Percentiles rank a stretch among this genome's conserved stretches.
Conservation (phyloP, 176 grass and related monocot genomes). For the Avena atlantica region DNA sequence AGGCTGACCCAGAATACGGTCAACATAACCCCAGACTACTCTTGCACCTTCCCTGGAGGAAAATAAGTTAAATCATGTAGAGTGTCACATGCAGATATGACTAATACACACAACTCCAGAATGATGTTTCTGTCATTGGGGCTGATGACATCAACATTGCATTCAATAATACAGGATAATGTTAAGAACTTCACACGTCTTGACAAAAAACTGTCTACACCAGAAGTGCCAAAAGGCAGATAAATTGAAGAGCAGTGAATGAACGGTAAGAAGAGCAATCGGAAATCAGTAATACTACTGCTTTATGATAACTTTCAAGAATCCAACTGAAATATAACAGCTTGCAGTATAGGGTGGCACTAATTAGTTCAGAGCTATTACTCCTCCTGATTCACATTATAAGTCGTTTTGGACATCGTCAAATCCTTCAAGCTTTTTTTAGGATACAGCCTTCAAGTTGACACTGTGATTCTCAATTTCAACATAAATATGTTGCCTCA, state of each 20-base stretch:
- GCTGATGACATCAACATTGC: constrained; percentile 2
- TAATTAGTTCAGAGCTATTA: neutral
- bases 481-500: neutral
- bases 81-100: neutral
- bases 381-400: neutral
- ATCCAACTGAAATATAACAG: constrained; percentile 4
- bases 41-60: constrained; percentile 84
- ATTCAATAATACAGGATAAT: constrained; percentile 26
- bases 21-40: constrained; percentile 97
- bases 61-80: constrained; percentile 31
- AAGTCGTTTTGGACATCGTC: neutral
- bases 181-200: constrained; percentile 19
- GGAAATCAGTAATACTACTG: neutral
- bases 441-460: constrained; percentile 7
- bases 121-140: neutral
- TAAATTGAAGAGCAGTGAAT: neutral
- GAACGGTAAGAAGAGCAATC: constrained; percentile 3
- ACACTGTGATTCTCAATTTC: neutral
- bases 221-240: constrained; percentile 9
- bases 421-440: neutral
- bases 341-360: neutral
- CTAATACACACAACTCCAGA: neutral
- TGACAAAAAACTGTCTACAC: constrained; percentile 21
- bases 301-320: constrained; percentile 5
- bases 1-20: constrained; percentile 97